phyloP scores from a whole-genome alignment of 495 filamentous ascomycete species.

The Penicillium canescens region DNA sequence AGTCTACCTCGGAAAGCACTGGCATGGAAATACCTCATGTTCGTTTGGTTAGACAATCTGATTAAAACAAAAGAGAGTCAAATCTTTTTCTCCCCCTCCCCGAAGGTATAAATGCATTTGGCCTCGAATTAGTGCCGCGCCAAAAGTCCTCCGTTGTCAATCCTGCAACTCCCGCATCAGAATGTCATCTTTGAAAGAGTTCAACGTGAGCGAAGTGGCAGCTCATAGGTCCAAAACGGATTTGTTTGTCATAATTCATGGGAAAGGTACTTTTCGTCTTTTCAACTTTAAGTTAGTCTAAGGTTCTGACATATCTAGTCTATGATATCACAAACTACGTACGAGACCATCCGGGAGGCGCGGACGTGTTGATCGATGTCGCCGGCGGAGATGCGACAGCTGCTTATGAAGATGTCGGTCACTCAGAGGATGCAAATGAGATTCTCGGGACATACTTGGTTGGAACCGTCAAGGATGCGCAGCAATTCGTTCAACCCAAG shows the following conservation, averaged over 20 bases:
- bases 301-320: slow-evolving; percentile 27
- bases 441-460: slow-evolving; percentile 22
- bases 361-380: slow-evolving; percentile 41
- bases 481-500: slow-evolving; percentile 11
- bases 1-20: slow-evolving; percentile 6
- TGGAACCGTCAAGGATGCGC: slow-evolving; percentile 25
- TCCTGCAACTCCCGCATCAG: not conserved
- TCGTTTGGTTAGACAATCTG: not conserved
- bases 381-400: slow-evolving; percentile 51
- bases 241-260: slow-evolving; percentile 49
- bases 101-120: not conserved
- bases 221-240: slow-evolving; percentile 43
- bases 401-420: slow-evolving; percentile 50
- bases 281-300: not conserved
- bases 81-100: not conserved
- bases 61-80: not conserved
- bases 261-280: slow-evolving; percentile 36
- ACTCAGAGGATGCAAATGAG: slow-evolving; percentile 44
- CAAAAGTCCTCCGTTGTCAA: not conserved
- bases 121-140: not conserved
- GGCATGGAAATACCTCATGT: not conserved
- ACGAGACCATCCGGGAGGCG: slow-evolving; percentile 53
- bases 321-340: slow-evolving; percentile 49
- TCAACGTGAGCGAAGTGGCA: slow-evolving; percentile 34
- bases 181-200: slow-evolving; percentile 17